Base-by-base conservation (phyloP, 2,329 filamentous ascomycete species). In the Talaromyces sp. region DNA sequence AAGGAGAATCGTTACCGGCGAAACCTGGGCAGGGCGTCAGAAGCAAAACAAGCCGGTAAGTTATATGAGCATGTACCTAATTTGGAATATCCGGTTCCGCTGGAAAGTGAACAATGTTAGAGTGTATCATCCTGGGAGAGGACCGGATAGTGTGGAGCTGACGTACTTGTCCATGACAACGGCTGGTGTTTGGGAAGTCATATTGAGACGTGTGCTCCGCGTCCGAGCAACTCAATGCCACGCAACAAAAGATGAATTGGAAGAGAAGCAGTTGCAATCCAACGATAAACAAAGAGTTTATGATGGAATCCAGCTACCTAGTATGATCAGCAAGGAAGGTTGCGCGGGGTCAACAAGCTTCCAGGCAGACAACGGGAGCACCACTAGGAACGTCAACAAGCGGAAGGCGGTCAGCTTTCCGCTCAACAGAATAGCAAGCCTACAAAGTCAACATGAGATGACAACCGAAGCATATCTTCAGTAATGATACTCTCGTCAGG, bases 121-220 rank as follows among this genome's bases (percentile, higher is more conserved):
- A 68, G 74, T 83, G 73, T 81, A 79, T 70, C 35, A 60, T 59
- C 66, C 18, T 57, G 9, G n/a, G 25, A 50, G 14, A 18, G 21
- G 37, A 40, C 44, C 44, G 63, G 69, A 65, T 66, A 69, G 46
- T 65, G 37, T 33, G 66, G 65, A 69, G 65, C 66, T 65, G 69
- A 85, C 92, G 81, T 89, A 97, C 95, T 99, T 99, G 95, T 99
- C 95, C 93, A 99, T 99, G 92, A 99, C 95, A 97, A 99, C 95
- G 91, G 95, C 95, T 73, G 95, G 95, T 77, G 95, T 98, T 87
- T 98, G 93, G 82, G 90, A 90, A 76, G 95, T 93, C 95, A 99
- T 99, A 67, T 72, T 76, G 72, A 65, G 40, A 42, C 59, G 57
- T 12, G 57, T 28, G 42, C 58, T 39, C 57, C 46, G 55, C 42